Evolutionary conservation across 2,329 filamentous ascomycete species (phyloP), one percentile per base, ranked within the genome.

Genomic region (Neofusicoccum laricinum): DNA sequence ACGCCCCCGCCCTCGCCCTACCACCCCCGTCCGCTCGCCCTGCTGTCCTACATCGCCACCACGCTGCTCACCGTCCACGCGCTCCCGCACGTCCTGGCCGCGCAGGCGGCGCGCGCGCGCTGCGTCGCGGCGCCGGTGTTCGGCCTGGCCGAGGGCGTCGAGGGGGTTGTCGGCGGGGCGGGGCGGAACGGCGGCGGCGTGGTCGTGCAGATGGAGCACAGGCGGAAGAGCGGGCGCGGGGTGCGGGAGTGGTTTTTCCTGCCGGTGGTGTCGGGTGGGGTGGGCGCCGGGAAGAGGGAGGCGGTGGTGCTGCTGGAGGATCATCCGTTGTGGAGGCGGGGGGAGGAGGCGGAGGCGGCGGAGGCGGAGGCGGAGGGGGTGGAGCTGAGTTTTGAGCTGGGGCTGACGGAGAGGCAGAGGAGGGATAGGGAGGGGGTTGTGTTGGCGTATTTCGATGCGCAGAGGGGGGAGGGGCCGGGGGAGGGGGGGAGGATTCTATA

Each of bases 381-480:
- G 17, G 61, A 86, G 4, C 86, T 87, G 70, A 90, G 90, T 10
- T 97, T 99, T 74, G 90, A 90, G 68, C 78, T 99, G 3, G 89
- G 90, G 0, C 80, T 99, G 65, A 98, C 94, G 17, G 94, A 97
- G 65, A 93, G 95, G 80, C 95, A 99, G 80, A 86, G 90, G 70
- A 84, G 85, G 68, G 94, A 96, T 58, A 82, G 95, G 30, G 94
- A 97, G 71, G 91, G 90, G 0, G 91, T 99, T 8, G 91, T 98
- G 45, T 76, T 98, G 76, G 95, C 95, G 15, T 98, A 99, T 76
- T 97, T 96, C 77, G 95, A 99, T 80, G 95, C 95, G 25, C 95
- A 99, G 83, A 91, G 88, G 61, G 89, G 88, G 2, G 77, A 81
- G 65, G 66, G 63, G 12, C 81, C 86, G 0, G 93, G 93, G 0